Percentiles rank a stretch among this genome's conserved stretches.
phyloP scores from a whole-genome alignment of 176 grass and related monocot genomes.

The Bromus sterilis region DNA sequence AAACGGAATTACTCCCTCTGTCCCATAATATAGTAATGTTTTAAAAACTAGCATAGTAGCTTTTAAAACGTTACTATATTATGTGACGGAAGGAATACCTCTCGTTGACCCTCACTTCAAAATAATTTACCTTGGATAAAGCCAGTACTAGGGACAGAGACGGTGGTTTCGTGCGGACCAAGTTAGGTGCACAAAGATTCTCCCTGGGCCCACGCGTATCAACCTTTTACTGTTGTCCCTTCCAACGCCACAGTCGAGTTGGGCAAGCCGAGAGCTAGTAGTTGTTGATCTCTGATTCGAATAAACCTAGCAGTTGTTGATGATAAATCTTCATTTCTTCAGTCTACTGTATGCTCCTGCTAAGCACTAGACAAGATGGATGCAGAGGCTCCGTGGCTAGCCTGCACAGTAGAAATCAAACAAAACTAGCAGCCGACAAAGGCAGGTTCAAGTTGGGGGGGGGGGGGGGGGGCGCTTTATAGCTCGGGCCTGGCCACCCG shows the following conservation, averaged over 20 bases:
- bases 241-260: neutral
- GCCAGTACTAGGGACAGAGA: neutral
- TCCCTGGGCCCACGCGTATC: neutral
- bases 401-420: neutral
- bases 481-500: neutral
- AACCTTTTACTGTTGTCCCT: neutral
- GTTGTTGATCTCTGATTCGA: neutral
- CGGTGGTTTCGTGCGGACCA: conserved; percentile 1
- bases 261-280: neutral
- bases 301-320: neutral
- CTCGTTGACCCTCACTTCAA: too few species aligned
- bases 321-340: neutral
- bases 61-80: too few species aligned
- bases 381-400: neutral
- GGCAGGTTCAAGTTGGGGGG: neutral
- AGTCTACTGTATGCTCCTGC: too few species aligned
- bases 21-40: too few species aligned
- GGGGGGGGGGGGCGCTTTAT: neutral
- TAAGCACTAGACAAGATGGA: neutral
- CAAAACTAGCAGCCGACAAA: neutral
- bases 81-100: too few species aligned
- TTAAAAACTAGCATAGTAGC: too few species aligned
- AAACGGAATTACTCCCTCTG: neutral
- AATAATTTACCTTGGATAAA: neutral
- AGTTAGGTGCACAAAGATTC: neutral